Evolutionary conservation across 1,139 yeast genomes (phyloP).

Genomic region (Pichia sp.): DNA sequence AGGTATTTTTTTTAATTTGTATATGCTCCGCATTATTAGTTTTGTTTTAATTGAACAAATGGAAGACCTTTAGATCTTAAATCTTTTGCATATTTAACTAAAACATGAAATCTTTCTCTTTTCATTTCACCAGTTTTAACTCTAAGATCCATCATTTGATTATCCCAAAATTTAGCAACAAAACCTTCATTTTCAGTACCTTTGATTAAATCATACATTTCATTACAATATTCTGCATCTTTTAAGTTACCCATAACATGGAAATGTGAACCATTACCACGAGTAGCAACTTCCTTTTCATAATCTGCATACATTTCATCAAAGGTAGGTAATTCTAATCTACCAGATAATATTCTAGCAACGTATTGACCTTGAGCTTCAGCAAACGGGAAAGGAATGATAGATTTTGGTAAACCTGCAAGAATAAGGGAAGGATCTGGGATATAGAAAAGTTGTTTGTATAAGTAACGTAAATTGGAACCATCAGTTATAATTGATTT

Average conservation of each 20-base stretch:
- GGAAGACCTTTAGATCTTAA: constrained; percentile 22
- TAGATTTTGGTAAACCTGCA: constrained; percentile 36
- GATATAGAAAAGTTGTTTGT: constrained; percentile 41
- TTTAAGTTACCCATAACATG: constrained; percentile 27
- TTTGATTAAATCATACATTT: constrained; percentile 22
- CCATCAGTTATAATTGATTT: constrained; percentile 34
- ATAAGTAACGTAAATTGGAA: constrained; percentile 32
- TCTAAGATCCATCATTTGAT: constrained; percentile 23
- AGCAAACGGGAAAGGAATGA: constrained; percentile 44
- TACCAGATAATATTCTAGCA: constrained; percentile 39
- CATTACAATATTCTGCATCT: constrained; percentile 30
- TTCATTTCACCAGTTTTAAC: constrained; percentile 22
- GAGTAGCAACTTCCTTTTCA: constrained; percentile 19
- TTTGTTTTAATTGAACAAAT: constrained; percentile 17
- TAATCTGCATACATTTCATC: constrained; percentile 32
- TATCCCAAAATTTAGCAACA: constrained; percentile 28
- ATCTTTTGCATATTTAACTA: constrained; percentile 24
- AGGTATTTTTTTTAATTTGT: neutral
- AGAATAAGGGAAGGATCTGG: constrained; percentile 41
- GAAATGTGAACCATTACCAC: constrained; percentile 28
- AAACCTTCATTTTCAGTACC: constrained; percentile 28
- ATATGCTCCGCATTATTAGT: neutral
- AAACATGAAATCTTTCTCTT: constrained; percentile 24
- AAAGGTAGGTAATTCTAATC: constrained; percentile 34
- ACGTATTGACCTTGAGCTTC: constrained; percentile 44